Evolutionary conservation across 345 rosid species (phyloP).

Genomic region (Kandelia obovata): DNA sequence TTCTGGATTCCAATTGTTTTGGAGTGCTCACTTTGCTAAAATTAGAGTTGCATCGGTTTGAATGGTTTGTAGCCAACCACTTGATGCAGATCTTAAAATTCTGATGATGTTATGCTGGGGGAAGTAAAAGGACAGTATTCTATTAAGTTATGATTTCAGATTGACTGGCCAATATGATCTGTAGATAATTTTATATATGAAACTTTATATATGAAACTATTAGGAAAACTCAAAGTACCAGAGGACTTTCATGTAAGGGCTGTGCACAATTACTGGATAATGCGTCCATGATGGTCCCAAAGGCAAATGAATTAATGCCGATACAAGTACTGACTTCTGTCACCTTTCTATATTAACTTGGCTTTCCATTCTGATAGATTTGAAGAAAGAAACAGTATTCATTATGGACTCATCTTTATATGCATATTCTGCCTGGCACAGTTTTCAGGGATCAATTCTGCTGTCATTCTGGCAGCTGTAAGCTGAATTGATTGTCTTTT

Average conservation of each 20-base stretch:
- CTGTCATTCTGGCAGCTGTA: background rate
- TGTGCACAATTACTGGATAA: no score
- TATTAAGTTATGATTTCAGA: constrained; percentile 1
- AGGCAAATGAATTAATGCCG: no score
- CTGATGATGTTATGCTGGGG: background rate
- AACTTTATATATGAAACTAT: no score
- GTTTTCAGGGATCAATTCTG: no score
- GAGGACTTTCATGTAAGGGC: no score
- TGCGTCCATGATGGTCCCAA: no score
- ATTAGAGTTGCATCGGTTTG: background rate
- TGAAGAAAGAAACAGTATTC: no score
- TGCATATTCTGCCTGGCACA: no score
- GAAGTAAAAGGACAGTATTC: background rate
- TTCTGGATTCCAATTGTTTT: background rate
- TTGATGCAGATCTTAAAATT: background rate
- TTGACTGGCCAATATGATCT: background rate
- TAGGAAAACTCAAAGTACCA: no score
- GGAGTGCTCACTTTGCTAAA: background rate
- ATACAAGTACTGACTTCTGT: no score
- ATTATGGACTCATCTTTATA: no score
- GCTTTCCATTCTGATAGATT: background rate
- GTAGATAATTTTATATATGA: no score
- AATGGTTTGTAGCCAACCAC: background rate
- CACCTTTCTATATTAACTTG: background rate
- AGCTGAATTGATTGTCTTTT: background rate